Base-by-base conservation (phyloP, 2,329 filamentous ascomycete species). In the Clarireedia homoeocarpa region DNA sequence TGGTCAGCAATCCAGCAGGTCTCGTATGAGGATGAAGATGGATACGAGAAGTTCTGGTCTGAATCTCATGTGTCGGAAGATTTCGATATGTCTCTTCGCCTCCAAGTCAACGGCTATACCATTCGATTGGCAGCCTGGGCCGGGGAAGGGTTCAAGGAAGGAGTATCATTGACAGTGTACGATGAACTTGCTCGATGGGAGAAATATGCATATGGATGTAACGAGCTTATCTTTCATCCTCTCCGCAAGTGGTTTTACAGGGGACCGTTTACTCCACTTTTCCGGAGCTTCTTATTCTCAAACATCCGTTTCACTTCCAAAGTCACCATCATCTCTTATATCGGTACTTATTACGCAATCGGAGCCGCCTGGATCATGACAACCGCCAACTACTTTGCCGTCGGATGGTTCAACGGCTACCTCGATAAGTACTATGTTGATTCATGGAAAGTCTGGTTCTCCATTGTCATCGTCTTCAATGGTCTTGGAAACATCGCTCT, bases 141-240 rank as follows among this genome's bases (percentile, higher is more conserved):
- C 6, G 84, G 84, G 39, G 82, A 86, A n/a, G 86, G 84, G 49
- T 91, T 90, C 76, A 86, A 90, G 69, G 88, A 92, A 69, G 88
- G 89, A 61, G 88, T 92, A 53, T 91, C 88, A 1, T 75, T 92
- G 56, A 92, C 88, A 0, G 87, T 92, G 9, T 91, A 92, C 67
- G 88, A 92, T 71, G 89, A 92, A 71, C 77, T 92, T 58, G 85
- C 87, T 2, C 85, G 88, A 56, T 92, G 89, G 88, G 88, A 92
- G 68, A 92, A 92, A 72, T 91, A 91, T 68, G 89, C 88, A 3
- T 91, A 90, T 65, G 88, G 88, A 39, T 91, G 89, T 72, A 89
- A 88, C 69, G 88, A 91, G 73, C 76, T 92, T 56, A 77, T 92
- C 56, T 92, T 94, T 75, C 80, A 92, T 67, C 89, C 88, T 3